A percentile compares a stretch with the other conserved stretches of the same genome.
phyloP scores from a whole-genome alignment of 495 filamentous ascomycete genomes.

The Amniculicola lignicola region DNA sequence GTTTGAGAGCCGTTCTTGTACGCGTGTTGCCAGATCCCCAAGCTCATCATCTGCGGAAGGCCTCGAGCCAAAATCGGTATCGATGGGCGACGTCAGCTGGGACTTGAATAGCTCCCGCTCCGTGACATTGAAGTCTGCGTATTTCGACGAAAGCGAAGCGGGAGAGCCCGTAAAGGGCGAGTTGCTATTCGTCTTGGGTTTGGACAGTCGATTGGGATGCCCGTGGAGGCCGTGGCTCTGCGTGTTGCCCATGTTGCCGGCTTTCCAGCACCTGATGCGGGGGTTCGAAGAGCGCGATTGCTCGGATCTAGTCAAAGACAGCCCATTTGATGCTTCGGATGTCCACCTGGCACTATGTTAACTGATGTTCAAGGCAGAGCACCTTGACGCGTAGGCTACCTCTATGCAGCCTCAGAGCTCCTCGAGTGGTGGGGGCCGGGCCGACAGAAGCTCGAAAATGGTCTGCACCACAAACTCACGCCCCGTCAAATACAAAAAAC shows the following conservation, averaged over 20 bases:
- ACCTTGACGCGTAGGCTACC: no score
- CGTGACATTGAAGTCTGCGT: slow-evolving; percentile 17
- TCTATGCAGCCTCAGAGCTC: no score
- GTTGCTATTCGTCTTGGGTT: slow-evolving; percentile 33
- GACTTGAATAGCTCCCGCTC: slow-evolving; percentile 17
- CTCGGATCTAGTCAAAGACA: neutral
- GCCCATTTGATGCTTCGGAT: neutral
- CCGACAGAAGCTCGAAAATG: no score
- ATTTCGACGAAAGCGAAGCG: slow-evolving; percentile 19
- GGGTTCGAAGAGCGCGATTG: neutral
- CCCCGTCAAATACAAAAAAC: no score
- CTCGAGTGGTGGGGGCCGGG: no score
- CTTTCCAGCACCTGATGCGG: no score
- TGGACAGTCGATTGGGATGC: slow-evolving; percentile 31
- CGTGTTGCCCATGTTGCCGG: slow-evolving; percentile 30
- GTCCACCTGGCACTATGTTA: no score
- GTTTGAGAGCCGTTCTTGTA: slow-evolving; percentile 21
- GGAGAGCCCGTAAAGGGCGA: slow-evolving; percentile 20
- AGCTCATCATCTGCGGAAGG: slow-evolving; percentile 11
- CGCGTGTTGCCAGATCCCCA: slow-evolving; percentile 23
- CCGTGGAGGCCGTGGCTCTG: slow-evolving; percentile 15
- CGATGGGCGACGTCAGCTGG: slow-evolving; percentile 24
- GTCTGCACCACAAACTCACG: no score
- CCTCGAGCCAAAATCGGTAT: slow-evolving; percentile 4
- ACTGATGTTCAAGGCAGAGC: no score